Percentiles rank a stretch among this genome's conserved stretches.
These are phyloP conservation scores for Talaromyces atroroseus DNA, from an alignment of 2,329 filamentous ascomycete genomes.

Conservation along the genomic window DNA sequence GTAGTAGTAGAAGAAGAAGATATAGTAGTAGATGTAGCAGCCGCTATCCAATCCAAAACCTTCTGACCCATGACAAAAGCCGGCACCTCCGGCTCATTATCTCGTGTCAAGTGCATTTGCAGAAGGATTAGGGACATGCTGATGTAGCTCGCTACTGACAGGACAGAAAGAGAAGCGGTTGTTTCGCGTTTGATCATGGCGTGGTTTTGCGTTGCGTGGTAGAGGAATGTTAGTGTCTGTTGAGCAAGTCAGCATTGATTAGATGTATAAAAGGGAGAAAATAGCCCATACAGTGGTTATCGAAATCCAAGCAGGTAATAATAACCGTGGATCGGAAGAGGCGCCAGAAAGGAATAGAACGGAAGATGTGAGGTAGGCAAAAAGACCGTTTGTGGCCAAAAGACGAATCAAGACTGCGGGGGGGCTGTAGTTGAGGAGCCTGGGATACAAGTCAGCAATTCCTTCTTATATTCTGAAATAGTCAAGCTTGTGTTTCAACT, in stretches of 20 bases:
- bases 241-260: neutral
- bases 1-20: neutral
- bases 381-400: conserved; percentile 66
- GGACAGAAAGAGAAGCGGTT: conserved; percentile 68
- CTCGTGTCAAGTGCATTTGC: conserved; percentile 59
- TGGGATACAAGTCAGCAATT: conserved; percentile 25
- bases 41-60: conserved; percentile 31
- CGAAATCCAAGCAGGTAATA: conserved; percentile 71
- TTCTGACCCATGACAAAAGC: conserved; percentile 47
- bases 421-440: conserved; percentile 79
- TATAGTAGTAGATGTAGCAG: conserved; percentile 12
- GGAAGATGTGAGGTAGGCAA: conserved; percentile 69
- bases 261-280: neutral
- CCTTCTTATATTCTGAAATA: no score
- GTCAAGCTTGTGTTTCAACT: conserved; percentile 18
- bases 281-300: conserved; percentile 60
- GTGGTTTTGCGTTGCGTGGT: conserved; percentile 71
- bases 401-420: conserved; percentile 72
- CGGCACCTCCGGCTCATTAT: conserved; percentile 58
- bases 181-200: conserved; percentile 77
- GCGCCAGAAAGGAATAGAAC: conserved; percentile 66
- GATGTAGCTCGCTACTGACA: conserved; percentile 70
- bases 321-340: conserved; percentile 62
- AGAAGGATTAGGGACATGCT: conserved; percentile 65
- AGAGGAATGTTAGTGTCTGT: conserved; percentile 65